A percentile compares a stretch with the other conserved stretches of the same genome.
Conservation (phyloP, 169 alveolate genomes). For the Plasmodium chabaudi region DNA sequence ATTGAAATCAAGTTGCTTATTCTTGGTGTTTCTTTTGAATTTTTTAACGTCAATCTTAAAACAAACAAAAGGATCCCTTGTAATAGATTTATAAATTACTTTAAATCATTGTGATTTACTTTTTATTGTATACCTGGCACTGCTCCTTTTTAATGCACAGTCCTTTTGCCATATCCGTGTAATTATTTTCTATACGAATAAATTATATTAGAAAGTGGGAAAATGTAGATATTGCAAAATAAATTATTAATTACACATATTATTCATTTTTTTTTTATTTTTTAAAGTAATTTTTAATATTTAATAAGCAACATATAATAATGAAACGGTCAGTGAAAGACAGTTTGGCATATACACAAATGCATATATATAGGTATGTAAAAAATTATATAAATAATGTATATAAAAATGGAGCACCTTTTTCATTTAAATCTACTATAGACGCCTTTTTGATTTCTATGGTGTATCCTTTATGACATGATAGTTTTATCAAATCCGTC, state of each 20-base stretch:
- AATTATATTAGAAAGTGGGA: background rate
- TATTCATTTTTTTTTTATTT: background rate
- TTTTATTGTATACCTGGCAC: slow-evolving; percentile 20
- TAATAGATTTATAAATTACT: slow-evolving; percentile 1
- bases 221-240: no score
- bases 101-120: background rate
- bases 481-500: slow-evolving; percentile 35
- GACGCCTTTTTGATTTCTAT: slow-evolving; percentile 50
- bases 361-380: background rate
- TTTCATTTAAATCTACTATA: slow-evolving; percentile 58
- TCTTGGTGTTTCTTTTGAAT: slow-evolving; percentile 65
- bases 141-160: slow-evolving; percentile 70
- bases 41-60: slow-evolving; percentile 62
- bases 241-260: background rate
- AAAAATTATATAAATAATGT: background rate
- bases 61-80: background rate
- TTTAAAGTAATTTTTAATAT: no score
- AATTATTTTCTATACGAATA: slow-evolving; percentile 50
- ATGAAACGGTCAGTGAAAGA: no score
- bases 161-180: slow-evolving; percentile 56
- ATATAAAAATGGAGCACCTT: slow-evolving; percentile 39
- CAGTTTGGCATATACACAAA: no score
- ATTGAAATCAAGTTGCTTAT: slow-evolving; percentile 28
- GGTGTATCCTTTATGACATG: slow-evolving; percentile 69
- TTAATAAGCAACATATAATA: no score